Evolutionary conservation across 345 rosid genomes (phyloP), one percentile per base, ranked within the genome.

Genomic region (Citrus medica): DNA sequence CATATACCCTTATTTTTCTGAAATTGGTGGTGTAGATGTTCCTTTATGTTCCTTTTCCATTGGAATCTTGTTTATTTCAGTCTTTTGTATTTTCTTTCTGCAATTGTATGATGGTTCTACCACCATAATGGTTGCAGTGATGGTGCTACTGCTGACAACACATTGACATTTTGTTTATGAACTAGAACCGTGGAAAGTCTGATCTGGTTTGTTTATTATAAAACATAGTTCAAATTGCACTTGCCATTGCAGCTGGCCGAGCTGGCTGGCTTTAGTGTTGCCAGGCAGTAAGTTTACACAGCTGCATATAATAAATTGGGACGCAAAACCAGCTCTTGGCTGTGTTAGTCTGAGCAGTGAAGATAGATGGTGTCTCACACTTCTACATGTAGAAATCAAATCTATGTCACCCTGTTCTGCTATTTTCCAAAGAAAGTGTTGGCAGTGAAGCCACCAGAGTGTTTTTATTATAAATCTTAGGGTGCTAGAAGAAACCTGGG

Each of bases 271-370:
- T 88, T 5, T 82, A 93, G 93, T 81, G 66, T 64, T 67, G 86
- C 91, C 95, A 88, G 73, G 79, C 92, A 87, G 95, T 92, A 92
- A 92, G 89, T 91, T 89, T 78, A 82, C 67, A 88, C 97, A 88
- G 97, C 85, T 83, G 97, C 95, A 82, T 78, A 92, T 58, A 89
- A 67, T 56, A 71, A 86, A 76, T 28, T n/a, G 82, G 88, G 89
- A 86, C 83, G 70, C 78, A 79, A 76, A 80, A 87, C 96, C 97
- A 89, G 92, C 92, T 90, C 92, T 83, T 92, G 79, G 46, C 90
- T 89, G 93, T 74, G 21, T 76, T 74, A 90, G 93, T 81, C 83
- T 73, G 62, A 82, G 85, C 89, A 83, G 91, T 85, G 65, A 79
- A 88, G 97, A 89, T 92, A 86, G 96, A 79, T 48, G 70, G 82